Base-by-base conservation (phyloP, 495 filamentous ascomycete species). In the Xylaria curta region DNA sequence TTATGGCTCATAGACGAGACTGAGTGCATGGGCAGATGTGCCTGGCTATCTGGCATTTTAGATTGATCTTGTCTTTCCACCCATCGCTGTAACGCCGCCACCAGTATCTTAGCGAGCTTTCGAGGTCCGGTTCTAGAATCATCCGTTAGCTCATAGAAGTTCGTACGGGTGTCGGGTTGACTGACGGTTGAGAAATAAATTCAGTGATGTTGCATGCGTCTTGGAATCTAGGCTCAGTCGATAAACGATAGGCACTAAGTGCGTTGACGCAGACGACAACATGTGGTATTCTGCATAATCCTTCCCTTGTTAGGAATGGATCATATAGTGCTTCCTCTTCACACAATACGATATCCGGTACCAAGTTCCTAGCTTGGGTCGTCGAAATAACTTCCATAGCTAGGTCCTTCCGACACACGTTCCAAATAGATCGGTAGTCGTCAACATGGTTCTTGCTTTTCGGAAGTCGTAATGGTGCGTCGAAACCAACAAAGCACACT, bases 101-200 rank as follows among this genome's bases (percentile, higher is more conserved):
- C 76, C 10, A 82, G 85, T 72, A 79, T 85, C 79, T 88, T 89
- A 10, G 88, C 89, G 40, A 92, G 75, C 73, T 92, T 92, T 70
- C 91, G 85, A 19, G 90, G 90, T 0, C 90, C 91, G 69, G 76
- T 75, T 17, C 81, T 83, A 58, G 13, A 40, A 47, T 26, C 1
- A 46, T 15, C 17, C 4, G 19, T 69, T 69, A 60, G 54, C 33
- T 21, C 7, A 36, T n/a, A 36, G 7, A 10, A 17, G 9, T 31
- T 56, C n/a, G 13, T n/a, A 17, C 4, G 19, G 33, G 26, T 42
- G 49, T 44, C 47, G 21, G 38, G 36, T 40, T 19, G 13, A 73
- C 68, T 76, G 67, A 81, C 81, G 82, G 82, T 74, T 81, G 79
- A 3, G 73, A 62, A 19, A 78, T 65, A 46, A 70, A 78, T 36